Base-by-base conservation (phyloP, 305 asterid genomes). In the Petunia hybrid region DNA sequence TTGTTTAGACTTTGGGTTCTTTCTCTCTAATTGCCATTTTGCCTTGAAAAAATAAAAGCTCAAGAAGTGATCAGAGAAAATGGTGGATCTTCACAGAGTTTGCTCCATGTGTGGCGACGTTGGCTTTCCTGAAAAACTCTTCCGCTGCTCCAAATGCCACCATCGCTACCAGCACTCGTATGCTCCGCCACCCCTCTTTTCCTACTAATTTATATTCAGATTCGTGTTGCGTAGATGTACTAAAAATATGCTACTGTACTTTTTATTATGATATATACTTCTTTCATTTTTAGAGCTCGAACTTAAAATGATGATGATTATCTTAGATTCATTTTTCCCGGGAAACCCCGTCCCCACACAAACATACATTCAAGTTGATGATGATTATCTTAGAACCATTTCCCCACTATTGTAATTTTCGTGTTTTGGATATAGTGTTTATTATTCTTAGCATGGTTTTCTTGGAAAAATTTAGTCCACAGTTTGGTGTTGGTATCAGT, bases 101-200 rank as follows among this genome's bases (percentile, higher is more conserved):
- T 94, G 98, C 70, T 91, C 92, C 85, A 90, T 94, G 98, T 94
- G 98, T 45, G 98, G 98, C 57, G 98, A 94, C 53, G 97, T 94
- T 2, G 98, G 98, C 5, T 94, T 93, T 82, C 91, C 94, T 1
- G 98, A 94, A 82, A 94, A 94, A 67, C 92, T 94, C 85, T 94
- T 94, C 93, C 97, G 92, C 81, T 94, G 98, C 92, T 89, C 85
- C 88, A 91, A 91, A 89, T 93, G 98, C 87, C 88, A 82, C 83
- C 80, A 84, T 85, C 98, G 98, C 89, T 93, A 83, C 87, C 98
- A 94, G 75, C 98, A 94, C 97, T 89, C 92, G 98, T 94, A 91
- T 1, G 91, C 38, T 3, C 36, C 42, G 1, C 77, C 69, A 7
- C 67, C 8, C 12, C 48, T 12, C 57, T n/a, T n/a, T 10, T 7